Conservation (phyloP, 2,329 filamentous ascomycete genomes). For the Aspergillus fijiensis region DNA sequence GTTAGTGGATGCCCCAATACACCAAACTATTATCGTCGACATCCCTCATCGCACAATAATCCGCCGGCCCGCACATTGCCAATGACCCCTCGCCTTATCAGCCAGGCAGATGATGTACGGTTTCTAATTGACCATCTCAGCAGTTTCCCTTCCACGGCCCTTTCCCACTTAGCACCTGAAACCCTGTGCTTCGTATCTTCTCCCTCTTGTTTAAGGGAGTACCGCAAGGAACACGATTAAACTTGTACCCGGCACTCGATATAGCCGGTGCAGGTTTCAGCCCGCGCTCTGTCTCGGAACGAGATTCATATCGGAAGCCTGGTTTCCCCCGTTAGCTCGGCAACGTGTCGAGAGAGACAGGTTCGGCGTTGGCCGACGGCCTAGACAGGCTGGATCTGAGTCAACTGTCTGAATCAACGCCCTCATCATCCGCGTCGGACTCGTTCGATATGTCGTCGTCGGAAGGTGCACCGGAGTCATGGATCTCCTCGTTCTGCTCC, state of each 20-base stretch:
- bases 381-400: slow-evolving; percentile 49
- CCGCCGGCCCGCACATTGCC: slow-evolving; percentile 31
- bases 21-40: slow-evolving; percentile 22
- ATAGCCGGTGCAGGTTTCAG: slow-evolving; percentile 15
- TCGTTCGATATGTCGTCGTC: slow-evolving; percentile 48
- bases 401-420: slow-evolving; percentile 47
- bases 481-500: slow-evolving; percentile 97
- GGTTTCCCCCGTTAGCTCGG: slow-evolving; percentile 27
- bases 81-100: slow-evolving; percentile 31
- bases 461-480: slow-evolving; percentile 70
- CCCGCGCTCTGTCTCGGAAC: slow-evolving; percentile 9
- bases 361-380: slow-evolving; percentile 48
- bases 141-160: slow-evolving; percentile 7
- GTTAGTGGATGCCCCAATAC: slow-evolving; percentile 21
- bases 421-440: slow-evolving; percentile 38
- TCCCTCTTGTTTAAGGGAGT: background rate
- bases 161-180: background rate
- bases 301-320: slow-evolving; percentile 12
- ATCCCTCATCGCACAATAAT: slow-evolving; percentile 35
- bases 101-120: slow-evolving; percentile 13
- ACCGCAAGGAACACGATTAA: background rate
- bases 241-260: slow-evolving; percentile 11
- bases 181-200: background rate
- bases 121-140: slow-evolving; percentile 2
- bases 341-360: slow-evolving; percentile 49